phyloP scores from a whole-genome alignment of 2,329 filamentous ascomycete species.

The Pyrenophora seminiperda region DNA sequence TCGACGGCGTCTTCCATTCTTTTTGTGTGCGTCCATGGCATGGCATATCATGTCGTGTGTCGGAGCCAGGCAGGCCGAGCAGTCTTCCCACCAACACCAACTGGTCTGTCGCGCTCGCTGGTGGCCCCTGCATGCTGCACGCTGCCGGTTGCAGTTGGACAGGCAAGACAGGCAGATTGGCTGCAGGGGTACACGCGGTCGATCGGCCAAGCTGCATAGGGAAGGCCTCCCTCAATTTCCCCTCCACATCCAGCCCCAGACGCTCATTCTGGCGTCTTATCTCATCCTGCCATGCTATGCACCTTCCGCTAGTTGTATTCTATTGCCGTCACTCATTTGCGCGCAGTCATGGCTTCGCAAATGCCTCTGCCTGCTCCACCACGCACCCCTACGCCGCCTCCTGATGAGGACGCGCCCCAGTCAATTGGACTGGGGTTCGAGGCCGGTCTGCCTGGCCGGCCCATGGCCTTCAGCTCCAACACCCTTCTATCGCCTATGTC shows the following conservation, averaged over 20 bases:
- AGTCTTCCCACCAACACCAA: background rate
- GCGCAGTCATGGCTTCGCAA: constrained; percentile 61
- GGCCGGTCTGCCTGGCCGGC: constrained; percentile 32
- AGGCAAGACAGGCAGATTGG: constrained; percentile 24
- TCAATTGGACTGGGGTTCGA: constrained; percentile 44
- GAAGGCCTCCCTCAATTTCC: constrained; percentile 30
- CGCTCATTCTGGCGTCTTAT: constrained; percentile 19
- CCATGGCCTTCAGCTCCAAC: constrained; percentile 38
- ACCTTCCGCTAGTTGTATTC: constrained; percentile 21
- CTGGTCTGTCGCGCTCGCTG: constrained; percentile 5
- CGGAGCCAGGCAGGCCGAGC: background rate
- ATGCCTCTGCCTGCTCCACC: constrained; percentile 65
- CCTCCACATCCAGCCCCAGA: constrained; percentile 25
- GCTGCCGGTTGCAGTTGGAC: too few species aligned
- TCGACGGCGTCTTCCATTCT: constrained; percentile 33
- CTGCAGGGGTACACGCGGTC: constrained; percentile 21
- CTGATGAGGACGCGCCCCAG: constrained; percentile 54
- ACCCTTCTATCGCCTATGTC: constrained; percentile 48
- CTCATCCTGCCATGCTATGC: constrained; percentile 19
- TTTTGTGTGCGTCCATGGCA: constrained; percentile 14
- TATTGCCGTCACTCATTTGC: constrained; percentile 28
- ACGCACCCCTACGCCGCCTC: constrained; percentile 68
- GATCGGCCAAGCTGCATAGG: constrained; percentile 25
- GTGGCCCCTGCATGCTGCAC: constrained; percentile 21
- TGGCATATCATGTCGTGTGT: constrained; percentile 28